phyloP scores from a whole-genome alignment of 2,329 filamentous ascomycete species.

The Exophiala oligosperma region DNA sequence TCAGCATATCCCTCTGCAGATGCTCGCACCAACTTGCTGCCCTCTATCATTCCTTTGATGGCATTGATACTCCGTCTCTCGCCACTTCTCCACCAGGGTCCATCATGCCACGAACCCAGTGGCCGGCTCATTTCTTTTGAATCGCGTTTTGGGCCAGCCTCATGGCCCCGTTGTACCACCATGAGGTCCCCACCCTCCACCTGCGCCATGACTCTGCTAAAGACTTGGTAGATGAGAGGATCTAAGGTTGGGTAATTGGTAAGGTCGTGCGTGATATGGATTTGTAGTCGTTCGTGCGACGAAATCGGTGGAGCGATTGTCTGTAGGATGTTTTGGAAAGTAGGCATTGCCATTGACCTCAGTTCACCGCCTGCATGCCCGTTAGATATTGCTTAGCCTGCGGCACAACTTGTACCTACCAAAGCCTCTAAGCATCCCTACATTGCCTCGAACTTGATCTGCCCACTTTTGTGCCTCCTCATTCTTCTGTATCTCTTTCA shows the following conservation, averaged over 20 bases:
- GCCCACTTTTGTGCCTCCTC: conserved; percentile 97
- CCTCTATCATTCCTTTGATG: conserved; percentile 78
- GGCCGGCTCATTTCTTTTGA: conserved; percentile 58
- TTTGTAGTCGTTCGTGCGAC: conserved; percentile 92
- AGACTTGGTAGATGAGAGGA: conserved; percentile 86
- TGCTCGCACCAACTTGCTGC: conserved; percentile 86
- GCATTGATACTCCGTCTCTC: conserved; percentile 73
- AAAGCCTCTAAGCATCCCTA: conserved; percentile 72
- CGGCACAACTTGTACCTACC: conserved; percentile 54
- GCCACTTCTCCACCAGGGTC: conserved; percentile 85
- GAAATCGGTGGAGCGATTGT: conserved; percentile 95
- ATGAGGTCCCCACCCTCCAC: conserved; percentile 95
- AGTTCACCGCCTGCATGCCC: conserved; percentile 73
- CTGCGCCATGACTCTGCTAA: conserved; percentile 96
- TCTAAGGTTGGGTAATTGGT: conserved; percentile 93
- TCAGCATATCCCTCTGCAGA: conserved; percentile 83
- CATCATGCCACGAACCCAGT: conserved; percentile 78
- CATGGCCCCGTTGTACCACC: conserved; percentile 89
- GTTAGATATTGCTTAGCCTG: conserved; percentile 1
- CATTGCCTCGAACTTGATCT: conserved; percentile 87
- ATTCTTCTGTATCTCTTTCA: conserved; percentile 93
- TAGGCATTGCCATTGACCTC: conserved; percentile 81
- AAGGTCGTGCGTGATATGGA: conserved; percentile 96
- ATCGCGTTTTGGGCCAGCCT: conserved; percentile 69
- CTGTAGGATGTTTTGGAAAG: conserved; percentile 91